phyloP scores from a whole-genome alignment of 2,329 filamentous ascomycete species.

The Alternaria triticimaculans region DNA sequence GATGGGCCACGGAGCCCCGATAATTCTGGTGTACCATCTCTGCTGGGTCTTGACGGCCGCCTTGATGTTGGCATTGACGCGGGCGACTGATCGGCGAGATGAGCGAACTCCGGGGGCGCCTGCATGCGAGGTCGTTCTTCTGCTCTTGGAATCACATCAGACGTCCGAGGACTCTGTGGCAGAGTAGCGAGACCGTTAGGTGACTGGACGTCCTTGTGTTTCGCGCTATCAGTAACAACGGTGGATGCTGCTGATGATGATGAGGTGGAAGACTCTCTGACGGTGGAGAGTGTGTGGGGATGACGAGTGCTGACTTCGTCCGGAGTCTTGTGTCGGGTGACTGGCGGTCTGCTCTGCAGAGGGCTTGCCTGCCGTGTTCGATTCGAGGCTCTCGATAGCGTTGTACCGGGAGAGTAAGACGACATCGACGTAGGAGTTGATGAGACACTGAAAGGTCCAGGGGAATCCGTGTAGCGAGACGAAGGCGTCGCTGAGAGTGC shows the following conservation, averaged over 20 bases:
- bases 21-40: conserved; percentile 55
- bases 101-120: conserved; percentile 48
- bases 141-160: conserved; percentile 4
- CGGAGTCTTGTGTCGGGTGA: conserved; percentile 65
- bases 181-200: conserved; percentile 34
- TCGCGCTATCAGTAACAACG: conserved; percentile 62
- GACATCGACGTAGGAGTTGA: conserved; percentile 81
- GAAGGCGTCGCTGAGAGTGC: conserved; percentile 74
- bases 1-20: conserved; percentile 55
- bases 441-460: conserved; percentile 75
- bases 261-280: conserved; percentile 73
- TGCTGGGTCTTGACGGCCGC: conserved; percentile 54
- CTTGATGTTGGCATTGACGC: conserved; percentile 54
- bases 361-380: conserved; percentile 64
- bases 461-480: conserved; percentile 76
- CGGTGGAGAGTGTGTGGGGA: conserved; percentile 66
- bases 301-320: conserved; percentile 57
- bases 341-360: conserved; percentile 63
- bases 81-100: conserved; percentile 69
- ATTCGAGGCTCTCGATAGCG: conserved; percentile 54
- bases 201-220: conserved; percentile 50
- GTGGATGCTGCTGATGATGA: conserved; percentile 76
- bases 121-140: conserved; percentile 28
- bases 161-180: conserved; percentile 61
- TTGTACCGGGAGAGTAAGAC: conserved; percentile 72